Evolutionary conservation across 225 moss, liverwort and hornwort genomes (phyloP).

Genomic region (Straminergon stramineum): DNA sequence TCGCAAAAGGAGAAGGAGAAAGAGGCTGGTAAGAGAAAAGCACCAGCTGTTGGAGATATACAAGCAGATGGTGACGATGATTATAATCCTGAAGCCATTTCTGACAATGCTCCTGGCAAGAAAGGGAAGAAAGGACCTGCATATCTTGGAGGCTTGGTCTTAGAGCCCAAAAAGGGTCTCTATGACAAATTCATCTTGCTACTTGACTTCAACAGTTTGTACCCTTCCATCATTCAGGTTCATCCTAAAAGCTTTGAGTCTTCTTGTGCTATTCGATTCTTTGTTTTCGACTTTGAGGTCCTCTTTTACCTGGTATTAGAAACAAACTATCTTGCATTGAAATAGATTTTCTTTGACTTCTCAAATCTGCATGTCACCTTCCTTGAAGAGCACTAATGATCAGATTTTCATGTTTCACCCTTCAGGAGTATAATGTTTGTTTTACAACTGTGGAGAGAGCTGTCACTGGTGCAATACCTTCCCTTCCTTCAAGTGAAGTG

Average conservation of each 20-base stretch:
- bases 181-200: constrained; percentile 89
- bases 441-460: constrained; percentile 89
- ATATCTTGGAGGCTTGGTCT: constrained; percentile 87
- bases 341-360: neutral
- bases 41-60: constrained; percentile 11
- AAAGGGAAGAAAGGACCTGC: constrained; percentile 88
- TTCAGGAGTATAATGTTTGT: constrained; percentile 97
- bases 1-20: constrained; percentile 77
- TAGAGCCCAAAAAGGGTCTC: constrained; percentile 95
- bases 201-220: constrained; percentile 97
- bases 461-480: constrained; percentile 60
- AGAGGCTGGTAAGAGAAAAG: constrained; percentile 68
- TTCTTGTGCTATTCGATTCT: neutral
- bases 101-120: constrained; percentile 38
- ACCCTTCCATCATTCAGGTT: constrained; percentile 99
- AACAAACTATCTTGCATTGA: neutral
- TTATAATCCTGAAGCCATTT: constrained; percentile 17
- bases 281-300: neutral
- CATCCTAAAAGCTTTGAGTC: neutral
- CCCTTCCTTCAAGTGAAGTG: constrained; percentile 64
- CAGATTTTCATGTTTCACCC: neutral
- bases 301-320: neutral
- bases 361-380: neutral
- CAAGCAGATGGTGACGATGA: constrained; percentile 38
- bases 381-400: neutral